Evolutionary conservation across 306 rosid species (phyloP).

Genomic region (Ochetophila trinervis): DNA sequence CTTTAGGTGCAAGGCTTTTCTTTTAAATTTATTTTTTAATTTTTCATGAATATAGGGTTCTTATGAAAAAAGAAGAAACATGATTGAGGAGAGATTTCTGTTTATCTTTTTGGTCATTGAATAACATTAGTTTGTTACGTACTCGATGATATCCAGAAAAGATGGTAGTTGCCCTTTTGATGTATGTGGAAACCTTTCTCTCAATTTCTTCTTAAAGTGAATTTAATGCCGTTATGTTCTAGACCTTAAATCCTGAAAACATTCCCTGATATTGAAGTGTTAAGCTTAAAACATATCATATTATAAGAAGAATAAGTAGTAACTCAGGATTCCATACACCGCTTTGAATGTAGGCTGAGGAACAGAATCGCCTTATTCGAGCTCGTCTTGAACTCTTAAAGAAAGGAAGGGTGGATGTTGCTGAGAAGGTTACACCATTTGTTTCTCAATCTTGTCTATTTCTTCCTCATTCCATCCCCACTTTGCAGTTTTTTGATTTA

Average conservation of each 20-base stretch:
- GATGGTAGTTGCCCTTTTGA: neutral
- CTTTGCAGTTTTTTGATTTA: constrained; percentile 1
- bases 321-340: constrained; percentile 5
- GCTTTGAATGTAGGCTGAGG: constrained; percentile 46
- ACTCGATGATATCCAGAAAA: neutral
- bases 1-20: no score
- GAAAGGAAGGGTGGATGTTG: constrained; percentile 37
- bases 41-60: no score
- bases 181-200: neutral
- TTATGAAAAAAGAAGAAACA: no score
- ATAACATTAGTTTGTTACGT: no score
- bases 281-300: neutral
- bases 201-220: constrained; percentile 1
- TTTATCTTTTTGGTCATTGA: no score
- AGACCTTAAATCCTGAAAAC: neutral
- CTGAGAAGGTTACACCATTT: constrained; percentile 36
- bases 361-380: constrained; percentile 40
- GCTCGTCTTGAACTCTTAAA: constrained; percentile 42
- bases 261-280: neutral
- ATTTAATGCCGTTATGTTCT: neutral
- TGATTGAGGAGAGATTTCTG: no score
- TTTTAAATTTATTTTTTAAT: no score
- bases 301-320: no score
- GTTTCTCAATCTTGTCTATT: constrained; percentile 8
- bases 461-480: no score